Conservation (phyloP, 345 rosid genomes). For the Eucalyptus cloeziana region DNA sequence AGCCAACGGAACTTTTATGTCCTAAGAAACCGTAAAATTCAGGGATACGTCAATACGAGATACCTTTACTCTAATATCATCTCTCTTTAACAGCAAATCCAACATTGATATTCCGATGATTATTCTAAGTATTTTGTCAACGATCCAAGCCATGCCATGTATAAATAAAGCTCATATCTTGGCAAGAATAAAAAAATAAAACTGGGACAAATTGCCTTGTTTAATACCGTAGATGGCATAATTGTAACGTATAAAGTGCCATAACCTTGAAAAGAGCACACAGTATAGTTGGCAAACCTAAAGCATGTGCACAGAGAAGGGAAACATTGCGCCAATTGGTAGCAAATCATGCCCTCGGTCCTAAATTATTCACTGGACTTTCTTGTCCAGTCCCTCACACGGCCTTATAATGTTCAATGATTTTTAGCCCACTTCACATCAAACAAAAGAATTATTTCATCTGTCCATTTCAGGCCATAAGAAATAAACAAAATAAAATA, state of each 20-base stretch:
- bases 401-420: not conserved
- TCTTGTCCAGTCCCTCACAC: not conserved
- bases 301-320: not conserved
- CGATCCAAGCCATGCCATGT: not conserved
- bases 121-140: rapidly evolving
- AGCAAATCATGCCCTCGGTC: not conserved
- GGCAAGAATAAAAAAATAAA: not conserved
- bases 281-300: not conserved
- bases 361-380: not conserved
- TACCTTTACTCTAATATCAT: not conserved
- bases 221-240: not conserved
- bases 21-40: not conserved
- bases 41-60: not conserved
- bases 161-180: not conserved
- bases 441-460: not conserved
- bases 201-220: not conserved
- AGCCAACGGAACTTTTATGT: not conserved
- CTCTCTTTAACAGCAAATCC: not conserved
- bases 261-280: not conserved
- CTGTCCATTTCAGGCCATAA: not conserved
- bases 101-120: not conserved
- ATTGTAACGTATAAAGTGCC: not conserved
- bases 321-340: not conserved
- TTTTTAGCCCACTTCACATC: not conserved
- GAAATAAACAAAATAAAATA: not conserved